Conservation (phyloP, 176 grass and related monocot genomes). For the Olyra latifolia region DNA sequence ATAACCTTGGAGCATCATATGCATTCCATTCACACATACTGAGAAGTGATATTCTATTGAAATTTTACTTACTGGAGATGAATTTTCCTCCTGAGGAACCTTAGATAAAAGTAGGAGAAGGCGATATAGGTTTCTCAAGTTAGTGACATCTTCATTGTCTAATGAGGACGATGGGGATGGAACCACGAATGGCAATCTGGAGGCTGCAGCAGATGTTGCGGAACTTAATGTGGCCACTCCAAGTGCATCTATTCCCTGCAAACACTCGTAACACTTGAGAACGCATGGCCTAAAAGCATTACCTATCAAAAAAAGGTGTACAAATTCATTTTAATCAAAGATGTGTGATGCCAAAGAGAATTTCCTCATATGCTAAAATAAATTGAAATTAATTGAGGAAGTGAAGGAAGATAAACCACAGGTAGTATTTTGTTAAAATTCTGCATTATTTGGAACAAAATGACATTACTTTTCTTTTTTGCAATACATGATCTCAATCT, state of each 20-base stretch:
- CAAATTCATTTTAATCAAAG: conserved; percentile 23
- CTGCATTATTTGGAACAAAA: background rate
- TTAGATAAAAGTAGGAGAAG: conserved; percentile 71
- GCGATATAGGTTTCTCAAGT: conserved; percentile 77
- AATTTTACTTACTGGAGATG: conserved; percentile 52
- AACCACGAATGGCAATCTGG: conserved; percentile 63
- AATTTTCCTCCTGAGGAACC: conserved; percentile 55
- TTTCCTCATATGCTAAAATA: background rate
- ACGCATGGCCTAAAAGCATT: background rate
- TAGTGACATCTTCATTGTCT: conserved; percentile 60
- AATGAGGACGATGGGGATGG: conserved; percentile 51
- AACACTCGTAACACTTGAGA: conserved; percentile 17
- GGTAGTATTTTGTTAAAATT: background rate
- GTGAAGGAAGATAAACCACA: background rate
- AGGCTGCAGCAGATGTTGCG: conserved; percentile 65
- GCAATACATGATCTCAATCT: background rate
- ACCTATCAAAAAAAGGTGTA: background rate
- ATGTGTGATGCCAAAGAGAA: conserved; percentile 17
- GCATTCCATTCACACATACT: background rate
- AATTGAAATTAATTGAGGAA: background rate
- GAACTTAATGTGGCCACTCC: conserved; percentile 74
- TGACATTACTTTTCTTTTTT: background rate
- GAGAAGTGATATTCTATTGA: background rate
- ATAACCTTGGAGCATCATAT: background rate
- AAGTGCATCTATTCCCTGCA: conserved; percentile 94